Percentiles rank a stretch among this genome's conserved stretches.
Conservation (phyloP, 768 basidiomycete genomes). For the Phallus indusiatus region DNA sequence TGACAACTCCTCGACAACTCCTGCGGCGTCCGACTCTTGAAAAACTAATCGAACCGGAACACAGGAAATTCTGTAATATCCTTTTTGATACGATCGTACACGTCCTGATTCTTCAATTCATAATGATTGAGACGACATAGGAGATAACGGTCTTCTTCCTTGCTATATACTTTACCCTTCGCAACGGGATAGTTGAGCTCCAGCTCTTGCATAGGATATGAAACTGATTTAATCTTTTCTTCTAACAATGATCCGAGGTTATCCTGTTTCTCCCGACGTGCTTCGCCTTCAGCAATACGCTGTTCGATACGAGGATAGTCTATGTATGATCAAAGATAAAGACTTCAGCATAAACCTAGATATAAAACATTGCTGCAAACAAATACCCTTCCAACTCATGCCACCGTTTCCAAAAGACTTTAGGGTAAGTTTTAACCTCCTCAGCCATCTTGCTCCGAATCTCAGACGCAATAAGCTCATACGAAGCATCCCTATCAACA, state of each 20-base stretch:
- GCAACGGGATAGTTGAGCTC: slow-evolving; percentile 92
- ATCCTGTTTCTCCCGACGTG: slow-evolving; percentile 78
- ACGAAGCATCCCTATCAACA: slow-evolving; percentile 47
- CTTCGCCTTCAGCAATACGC: slow-evolving; percentile 84
- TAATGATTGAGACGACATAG: slow-evolving; percentile 85
- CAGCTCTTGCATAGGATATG: slow-evolving; percentile 94
- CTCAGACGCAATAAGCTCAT: slow-evolving; percentile 65
- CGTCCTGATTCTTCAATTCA: slow-evolving; percentile 80
- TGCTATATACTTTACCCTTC: slow-evolving; percentile 93
- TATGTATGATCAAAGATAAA: slow-evolving; percentile 16
- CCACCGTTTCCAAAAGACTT: slow-evolving; percentile 85
- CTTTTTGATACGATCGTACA: slow-evolving; percentile 91
- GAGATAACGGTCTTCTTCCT: slow-evolving; percentile 95
- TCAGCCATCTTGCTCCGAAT: slow-evolving; percentile 76
- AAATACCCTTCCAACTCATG: slow-evolving; percentile 68
- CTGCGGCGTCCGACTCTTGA: slow-evolving; percentile 85
- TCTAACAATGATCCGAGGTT: slow-evolving; percentile 70
- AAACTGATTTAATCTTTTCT: slow-evolving; percentile 73
- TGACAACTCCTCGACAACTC: slow-evolving; percentile 84
- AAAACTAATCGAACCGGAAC: slow-evolving; percentile 98
- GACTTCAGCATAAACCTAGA: too few relatives aligned
- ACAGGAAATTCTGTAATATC: slow-evolving; percentile 96
- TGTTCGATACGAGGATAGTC: slow-evolving; percentile 74
- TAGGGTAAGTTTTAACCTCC: slow-evolving; percentile 70
- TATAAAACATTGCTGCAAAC: background rate